Conservation (phyloP, 495 filamentous ascomycete genomes). For the Trichoderma orchidacearum region DNA sequence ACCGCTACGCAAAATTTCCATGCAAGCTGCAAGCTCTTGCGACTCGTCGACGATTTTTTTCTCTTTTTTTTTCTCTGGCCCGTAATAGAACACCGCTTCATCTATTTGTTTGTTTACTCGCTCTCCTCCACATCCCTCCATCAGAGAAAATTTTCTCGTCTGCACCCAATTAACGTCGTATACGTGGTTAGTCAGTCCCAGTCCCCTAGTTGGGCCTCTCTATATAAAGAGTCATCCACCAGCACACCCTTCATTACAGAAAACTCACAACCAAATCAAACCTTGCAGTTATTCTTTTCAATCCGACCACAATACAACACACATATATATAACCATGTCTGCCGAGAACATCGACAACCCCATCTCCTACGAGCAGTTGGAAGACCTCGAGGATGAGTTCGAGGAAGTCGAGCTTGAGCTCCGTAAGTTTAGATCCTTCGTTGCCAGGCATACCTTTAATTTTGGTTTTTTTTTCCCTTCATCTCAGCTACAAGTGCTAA, state of each 20-base stretch:
- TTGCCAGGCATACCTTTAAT: background rate
- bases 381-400: conserved; percentile 54
- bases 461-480: background rate
- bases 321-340: conserved; percentile 20
- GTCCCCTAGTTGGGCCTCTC: too few species aligned
- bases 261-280: background rate
- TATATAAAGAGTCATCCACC: background rate
- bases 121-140: background rate
- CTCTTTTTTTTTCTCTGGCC: background rate
- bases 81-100: background rate
- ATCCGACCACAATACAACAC: conserved; percentile 4
- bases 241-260: background rate
- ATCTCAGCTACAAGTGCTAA: background rate
- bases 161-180: background rate
- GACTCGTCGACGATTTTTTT: background rate
- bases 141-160: background rate
- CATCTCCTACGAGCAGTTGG: conserved; percentile 42
- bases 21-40: background rate
- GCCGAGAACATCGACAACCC: conserved; percentile 24
- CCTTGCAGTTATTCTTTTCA: background rate
- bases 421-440: conserved; percentile 34
- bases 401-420: conserved; percentile 57
- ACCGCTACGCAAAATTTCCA: background rate
- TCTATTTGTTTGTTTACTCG: background rate
- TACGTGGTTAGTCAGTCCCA: background rate